Conservation (phyloP, 2,329 filamentous ascomycete genomes). For the Pseudocercospora macadamiae region DNA sequence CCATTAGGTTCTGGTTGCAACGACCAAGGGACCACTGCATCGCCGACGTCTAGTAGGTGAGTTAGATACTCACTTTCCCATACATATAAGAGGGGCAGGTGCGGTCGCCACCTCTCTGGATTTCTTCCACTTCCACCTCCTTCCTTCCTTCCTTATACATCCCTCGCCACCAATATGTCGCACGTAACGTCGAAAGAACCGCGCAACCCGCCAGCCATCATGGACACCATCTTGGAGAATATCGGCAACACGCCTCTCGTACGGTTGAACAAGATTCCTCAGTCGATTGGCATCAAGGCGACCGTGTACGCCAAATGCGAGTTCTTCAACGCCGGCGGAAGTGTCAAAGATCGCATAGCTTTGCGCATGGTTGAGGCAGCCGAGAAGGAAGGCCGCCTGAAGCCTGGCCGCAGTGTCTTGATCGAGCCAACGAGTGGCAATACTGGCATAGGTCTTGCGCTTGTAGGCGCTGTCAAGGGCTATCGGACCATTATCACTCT, state of each 20-base stretch:
- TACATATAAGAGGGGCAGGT: no score
- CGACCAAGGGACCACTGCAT: background rate
- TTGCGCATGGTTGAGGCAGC: slow-evolving; percentile 97
- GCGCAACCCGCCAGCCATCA: slow-evolving; percentile 57
- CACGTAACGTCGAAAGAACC: slow-evolving; percentile 47
- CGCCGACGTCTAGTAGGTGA: background rate
- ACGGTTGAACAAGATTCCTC: slow-evolving; percentile 87
- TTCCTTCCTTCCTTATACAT: background rate
- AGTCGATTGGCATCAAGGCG: slow-evolving; percentile 85
- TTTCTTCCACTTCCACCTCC: background rate
- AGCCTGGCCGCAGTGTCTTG: slow-evolving; percentile 85
- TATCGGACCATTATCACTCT: slow-evolving; percentile 99
- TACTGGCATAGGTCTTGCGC: slow-evolving; percentile 92
- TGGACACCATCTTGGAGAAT: slow-evolving; percentile 76
- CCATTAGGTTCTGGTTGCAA: background rate
- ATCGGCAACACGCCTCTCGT: slow-evolving; percentile 98
- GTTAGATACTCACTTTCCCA: no score
- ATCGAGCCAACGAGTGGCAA: slow-evolving; percentile 99
- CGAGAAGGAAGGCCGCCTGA: slow-evolving; percentile 87
- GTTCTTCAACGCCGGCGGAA: slow-evolving; percentile 67
- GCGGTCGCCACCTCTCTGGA: background rate
- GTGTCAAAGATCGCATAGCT: slow-evolving; percentile 92
- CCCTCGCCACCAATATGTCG: slow-evolving; percentile 31
- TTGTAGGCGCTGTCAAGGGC: slow-evolving; percentile 93
- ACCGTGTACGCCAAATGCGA: slow-evolving; percentile 45